phyloP scores from a whole-genome alignment of 768 basidiomycete genomes.

The Leccinellum albellum region DNA sequence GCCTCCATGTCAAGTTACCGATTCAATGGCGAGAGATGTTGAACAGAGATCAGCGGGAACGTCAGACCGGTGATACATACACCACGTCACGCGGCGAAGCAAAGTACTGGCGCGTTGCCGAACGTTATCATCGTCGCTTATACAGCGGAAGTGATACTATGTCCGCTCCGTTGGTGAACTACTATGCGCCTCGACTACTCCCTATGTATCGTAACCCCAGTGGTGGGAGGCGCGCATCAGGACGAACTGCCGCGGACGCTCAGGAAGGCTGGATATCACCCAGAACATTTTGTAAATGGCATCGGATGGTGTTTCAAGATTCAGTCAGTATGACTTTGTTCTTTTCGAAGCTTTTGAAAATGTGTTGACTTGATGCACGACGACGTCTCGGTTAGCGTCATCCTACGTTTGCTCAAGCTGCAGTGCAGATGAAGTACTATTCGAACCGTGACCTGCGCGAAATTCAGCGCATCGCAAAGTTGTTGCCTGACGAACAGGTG shows the following conservation, averaged over 20 bases:
- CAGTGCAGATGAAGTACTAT: slow-evolving; percentile 32
- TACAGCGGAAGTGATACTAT: slow-evolving; percentile 15
- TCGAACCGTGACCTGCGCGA: slow-evolving; percentile 37
- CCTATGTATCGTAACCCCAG: slow-evolving; percentile 34
- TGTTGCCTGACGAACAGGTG: slow-evolving; percentile 36
- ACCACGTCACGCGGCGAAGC: slow-evolving; percentile 24
- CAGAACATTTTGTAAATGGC: slow-evolving; percentile 43
- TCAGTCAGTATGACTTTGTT: slow-evolving; percentile 31
- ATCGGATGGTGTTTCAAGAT: slow-evolving; percentile 41
- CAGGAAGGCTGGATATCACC: slow-evolving; percentile 31
- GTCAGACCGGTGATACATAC: slow-evolving; percentile 14
- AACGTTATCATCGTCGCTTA: slow-evolving; percentile 25
- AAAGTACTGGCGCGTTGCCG: slow-evolving; percentile 31
- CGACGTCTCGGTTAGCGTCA: slow-evolving; percentile 25
- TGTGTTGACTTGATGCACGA: not conserved
- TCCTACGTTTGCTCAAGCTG: slow-evolving; percentile 35
- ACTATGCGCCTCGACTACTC: slow-evolving; percentile 37
- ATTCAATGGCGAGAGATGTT: slow-evolving; percentile 9
- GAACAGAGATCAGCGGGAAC: not conserved
- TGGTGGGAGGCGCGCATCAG: not conserved
- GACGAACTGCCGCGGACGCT: slow-evolving; percentile 12
- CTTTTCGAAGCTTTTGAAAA: not conserved
- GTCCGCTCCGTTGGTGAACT: slow-evolving; percentile 27
- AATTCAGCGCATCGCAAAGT: slow-evolving; percentile 39
- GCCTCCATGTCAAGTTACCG: slow-evolving; percentile 10